Evolutionary conservation across 257 asterid genomes (phyloP).

Genomic region (Linaria vulgaris): DNA sequence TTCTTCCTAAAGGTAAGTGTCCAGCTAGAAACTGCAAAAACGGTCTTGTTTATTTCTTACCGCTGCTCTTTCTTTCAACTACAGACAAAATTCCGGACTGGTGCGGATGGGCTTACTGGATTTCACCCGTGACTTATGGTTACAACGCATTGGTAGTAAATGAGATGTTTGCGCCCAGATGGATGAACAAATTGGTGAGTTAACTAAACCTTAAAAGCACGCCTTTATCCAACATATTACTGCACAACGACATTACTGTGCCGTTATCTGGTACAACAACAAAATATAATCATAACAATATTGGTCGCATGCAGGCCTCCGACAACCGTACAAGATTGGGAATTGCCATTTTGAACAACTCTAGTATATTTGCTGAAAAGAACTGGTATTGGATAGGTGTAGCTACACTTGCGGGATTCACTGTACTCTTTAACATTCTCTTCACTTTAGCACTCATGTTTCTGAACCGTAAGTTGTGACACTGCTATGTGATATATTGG

Average conservation of each 20-base stretch:
- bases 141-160: conserved; percentile 60
- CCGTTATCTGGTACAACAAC: neutral
- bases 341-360: conserved; percentile 44
- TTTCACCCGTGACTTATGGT: conserved; percentile 59
- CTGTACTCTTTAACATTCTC: conserved; percentile 54
- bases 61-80: neutral
- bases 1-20: conserved; percentile 57
- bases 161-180: conserved; percentile 62
- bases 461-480: conserved; percentile 55
- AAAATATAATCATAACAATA: neutral
- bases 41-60: neutral
- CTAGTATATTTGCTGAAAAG: conserved; percentile 35
- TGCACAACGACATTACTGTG: neutral
- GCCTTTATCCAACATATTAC: no score
- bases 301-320: conserved; percentile 39
- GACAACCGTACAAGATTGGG: conserved; percentile 46
- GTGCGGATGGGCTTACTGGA: conserved; percentile 78
- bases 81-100: conserved; percentile 63
- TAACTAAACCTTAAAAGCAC: neutral
- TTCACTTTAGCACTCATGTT: conserved; percentile 65
- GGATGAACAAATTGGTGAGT: conserved; percentile 66
- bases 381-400: conserved; percentile 69
- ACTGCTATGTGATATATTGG: neutral
- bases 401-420: conserved; percentile 56
- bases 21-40: neutral